These are phyloP conservation scores for Rachicladosporium sp. DNA, from an alignment of 2,329 filamentous ascomycete genomes.

Conservation along the genomic window DNA sequence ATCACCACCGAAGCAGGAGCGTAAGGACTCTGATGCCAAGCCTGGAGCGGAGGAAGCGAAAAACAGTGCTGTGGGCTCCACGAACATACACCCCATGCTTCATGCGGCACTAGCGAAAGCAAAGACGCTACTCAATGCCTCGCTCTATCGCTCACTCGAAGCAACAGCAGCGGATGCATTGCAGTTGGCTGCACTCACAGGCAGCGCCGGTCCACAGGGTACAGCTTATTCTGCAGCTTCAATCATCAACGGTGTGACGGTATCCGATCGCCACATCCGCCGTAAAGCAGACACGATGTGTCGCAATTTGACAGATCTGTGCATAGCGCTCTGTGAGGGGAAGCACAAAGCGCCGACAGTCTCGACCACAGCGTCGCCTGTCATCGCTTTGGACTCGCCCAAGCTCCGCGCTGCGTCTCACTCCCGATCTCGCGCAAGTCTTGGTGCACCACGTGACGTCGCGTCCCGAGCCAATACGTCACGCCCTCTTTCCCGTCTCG, in stretches of 20 bases:
- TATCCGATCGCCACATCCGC: conserved; percentile 75
- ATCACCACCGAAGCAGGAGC: conserved; percentile 66
- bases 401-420: not conserved
- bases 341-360: conserved; percentile 16
- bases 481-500: conserved; percentile 29
- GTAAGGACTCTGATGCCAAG: conserved; percentile 30
- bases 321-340: conserved; percentile 55
- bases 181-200: conserved; percentile 64
- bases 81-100: conserved; percentile 62
- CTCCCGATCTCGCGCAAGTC: conserved; percentile 1
- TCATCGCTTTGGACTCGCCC: not conserved
- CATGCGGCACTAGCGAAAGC: conserved; percentile 71
- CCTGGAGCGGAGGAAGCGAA: conserved; percentile 5
- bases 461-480: not conserved
- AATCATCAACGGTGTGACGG: conserved; percentile 46
- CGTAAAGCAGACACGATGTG: conserved; percentile 90
- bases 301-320: conserved; percentile 82
- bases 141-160: conserved; percentile 71
- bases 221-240: conserved; percentile 52
- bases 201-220: conserved; percentile 52
- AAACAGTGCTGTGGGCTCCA: conserved; percentile 5
- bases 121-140: conserved; percentile 53
- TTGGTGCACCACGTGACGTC: conserved; percentile 2
- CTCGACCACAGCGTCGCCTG: conserved; percentile 10
- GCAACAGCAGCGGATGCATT: conserved; percentile 71